Conservation (phyloP, 768 basidiomycete species). For the Macrolepiota dolichaula region DNA sequence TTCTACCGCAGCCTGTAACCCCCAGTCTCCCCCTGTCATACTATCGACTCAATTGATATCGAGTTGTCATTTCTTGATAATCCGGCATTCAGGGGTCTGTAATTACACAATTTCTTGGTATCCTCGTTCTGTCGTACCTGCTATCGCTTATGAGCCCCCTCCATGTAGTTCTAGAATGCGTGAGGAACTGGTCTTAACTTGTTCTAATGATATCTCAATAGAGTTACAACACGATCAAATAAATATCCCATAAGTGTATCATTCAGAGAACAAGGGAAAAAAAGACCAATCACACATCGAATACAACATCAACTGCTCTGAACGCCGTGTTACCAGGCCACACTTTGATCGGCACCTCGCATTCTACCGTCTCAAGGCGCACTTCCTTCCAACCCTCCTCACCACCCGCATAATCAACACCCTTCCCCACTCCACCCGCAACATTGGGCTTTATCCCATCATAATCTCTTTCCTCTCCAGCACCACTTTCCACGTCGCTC, state of each 20-base stretch:
- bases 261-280: neutral
- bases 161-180: neutral
- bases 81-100: no score
- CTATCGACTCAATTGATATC: no score
- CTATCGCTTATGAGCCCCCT: neutral
- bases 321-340: conserved; percentile 91
- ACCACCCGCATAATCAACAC: conserved; percentile 48
- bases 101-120: no score
- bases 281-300: conserved; percentile 50
- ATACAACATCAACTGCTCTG: conserved; percentile 73
- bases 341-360: conserved; percentile 85
- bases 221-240: neutral
- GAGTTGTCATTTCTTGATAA: no score
- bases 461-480: conserved; percentile 27
- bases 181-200: neutral
- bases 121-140: no score
- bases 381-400: conserved; percentile 67
- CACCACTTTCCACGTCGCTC: conserved; percentile 29
- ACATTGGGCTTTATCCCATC: conserved; percentile 46
- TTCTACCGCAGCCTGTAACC: no score
- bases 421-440: conserved; percentile 49
- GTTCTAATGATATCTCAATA: neutral
- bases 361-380: conserved; percentile 85
- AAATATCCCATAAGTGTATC: neutral
- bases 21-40: no score